Conservation (phyloP, 306 rosid genomes). For the Chamaecrista fasciculata region DNA sequence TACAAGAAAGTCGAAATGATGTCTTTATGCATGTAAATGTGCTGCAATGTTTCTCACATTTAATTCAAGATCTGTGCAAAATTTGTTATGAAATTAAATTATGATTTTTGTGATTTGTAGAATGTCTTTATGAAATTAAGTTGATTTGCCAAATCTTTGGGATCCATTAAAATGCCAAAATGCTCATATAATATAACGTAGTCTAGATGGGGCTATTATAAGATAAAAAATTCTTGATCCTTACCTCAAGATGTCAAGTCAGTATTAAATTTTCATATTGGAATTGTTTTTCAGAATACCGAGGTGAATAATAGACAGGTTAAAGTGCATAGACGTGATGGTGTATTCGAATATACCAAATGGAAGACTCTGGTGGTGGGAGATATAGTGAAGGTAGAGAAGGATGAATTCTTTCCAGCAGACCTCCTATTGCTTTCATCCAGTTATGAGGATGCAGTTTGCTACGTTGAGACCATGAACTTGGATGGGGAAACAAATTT, state of each 20-base stretch:
- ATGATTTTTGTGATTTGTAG: not conserved
- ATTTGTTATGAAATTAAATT: not conserved
- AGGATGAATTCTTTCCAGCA: slow-evolving; percentile 91
- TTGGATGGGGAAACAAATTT: slow-evolving; percentile 97
- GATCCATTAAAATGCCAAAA: not conserved
- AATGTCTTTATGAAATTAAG: slow-evolving; percentile 13
- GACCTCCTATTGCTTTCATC: slow-evolving; percentile 89
- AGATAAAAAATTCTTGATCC: not conserved
- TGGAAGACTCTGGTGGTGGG: slow-evolving; percentile 95
- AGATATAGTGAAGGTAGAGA: slow-evolving; percentile 71
- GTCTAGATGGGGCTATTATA: not conserved
- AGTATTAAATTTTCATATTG: slow-evolving; percentile 20
- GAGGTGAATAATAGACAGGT: slow-evolving; percentile 82
- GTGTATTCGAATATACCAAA: slow-evolving; percentile 52
- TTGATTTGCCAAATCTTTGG: not conserved
- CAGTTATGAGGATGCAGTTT: slow-evolving; percentile 80
- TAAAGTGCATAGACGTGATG: slow-evolving; percentile 59
- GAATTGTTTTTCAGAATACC: slow-evolving; percentile 54
- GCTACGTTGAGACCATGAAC: slow-evolving; percentile 97
- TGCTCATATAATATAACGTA: not conserved
- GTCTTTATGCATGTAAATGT: not conserved
- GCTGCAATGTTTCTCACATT: not conserved
- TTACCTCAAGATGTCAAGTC: not conserved
- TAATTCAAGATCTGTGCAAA: slow-evolving; percentile 10
- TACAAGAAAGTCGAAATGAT: too few species aligned